These are phyloP conservation scores for Hordeum pubiflorum DNA, from an alignment of 202 grass and related monocot species.

Conservation along the genomic window DNA sequence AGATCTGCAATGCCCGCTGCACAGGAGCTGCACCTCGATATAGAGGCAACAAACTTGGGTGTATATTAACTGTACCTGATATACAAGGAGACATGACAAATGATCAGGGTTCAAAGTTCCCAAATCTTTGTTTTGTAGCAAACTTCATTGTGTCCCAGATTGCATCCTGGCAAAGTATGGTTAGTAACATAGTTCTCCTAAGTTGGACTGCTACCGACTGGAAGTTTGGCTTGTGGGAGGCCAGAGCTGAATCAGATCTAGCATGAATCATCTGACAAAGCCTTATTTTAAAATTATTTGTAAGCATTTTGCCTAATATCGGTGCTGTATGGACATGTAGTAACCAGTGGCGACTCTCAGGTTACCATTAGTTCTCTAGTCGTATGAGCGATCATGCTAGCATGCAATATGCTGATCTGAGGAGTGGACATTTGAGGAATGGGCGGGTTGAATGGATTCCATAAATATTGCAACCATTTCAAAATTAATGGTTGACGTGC, in stretches of 20 bases:
- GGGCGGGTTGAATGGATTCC: neutral
- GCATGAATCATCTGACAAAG: neutral
- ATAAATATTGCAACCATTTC: neutral
- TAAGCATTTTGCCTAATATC: neutral
- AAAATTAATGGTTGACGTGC: neutral
- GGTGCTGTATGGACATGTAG: neutral
- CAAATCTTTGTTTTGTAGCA: neutral
- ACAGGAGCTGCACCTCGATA: slow-evolving; percentile 99
- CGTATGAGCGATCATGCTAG: neutral
- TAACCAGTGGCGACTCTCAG: neutral
- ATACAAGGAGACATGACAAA: slow-evolving; percentile 17
- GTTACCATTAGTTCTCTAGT: neutral
- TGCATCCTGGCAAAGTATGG: neutral
- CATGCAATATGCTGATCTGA: neutral
- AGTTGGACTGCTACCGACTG: neutral
- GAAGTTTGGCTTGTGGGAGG: neutral
- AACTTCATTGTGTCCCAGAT: neutral
- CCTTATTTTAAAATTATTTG: neutral
- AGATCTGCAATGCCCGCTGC: slow-evolving; percentile 90
- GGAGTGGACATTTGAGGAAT: neutral
- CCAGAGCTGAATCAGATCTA: neutral
- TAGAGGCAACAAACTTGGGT: slow-evolving; percentile 85
- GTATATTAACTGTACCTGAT: slow-evolving; percentile 85
- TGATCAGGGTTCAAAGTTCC: neutral
- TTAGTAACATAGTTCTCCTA: neutral